Percentiles rank a stretch among this genome's conserved stretches.
These are phyloP conservation scores for Creolimax fragrantissima DNA, from an alignment of 78 protist species.

Conservation along the genomic window DNA sequence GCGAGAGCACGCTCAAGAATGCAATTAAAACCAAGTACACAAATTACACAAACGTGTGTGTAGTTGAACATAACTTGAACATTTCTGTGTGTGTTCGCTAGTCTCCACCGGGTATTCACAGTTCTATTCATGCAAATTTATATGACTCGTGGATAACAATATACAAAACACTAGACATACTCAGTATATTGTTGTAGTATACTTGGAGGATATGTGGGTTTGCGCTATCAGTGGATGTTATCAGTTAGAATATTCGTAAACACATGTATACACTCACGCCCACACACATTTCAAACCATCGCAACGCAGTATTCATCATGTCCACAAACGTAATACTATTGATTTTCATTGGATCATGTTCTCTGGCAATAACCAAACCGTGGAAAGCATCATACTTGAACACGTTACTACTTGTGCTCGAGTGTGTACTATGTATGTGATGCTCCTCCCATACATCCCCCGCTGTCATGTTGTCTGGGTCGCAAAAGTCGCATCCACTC, in stretches of 20 bases:
- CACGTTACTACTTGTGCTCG: not conserved
- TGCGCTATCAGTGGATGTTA: too few species aligned
- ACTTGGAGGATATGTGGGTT: too few species aligned
- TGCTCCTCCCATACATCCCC: not conserved
- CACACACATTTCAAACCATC: not conserved
- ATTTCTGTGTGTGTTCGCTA: too few species aligned
- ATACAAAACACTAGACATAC: too few species aligned
- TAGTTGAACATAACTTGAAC: too few species aligned
- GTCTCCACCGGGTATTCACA: too few species aligned
- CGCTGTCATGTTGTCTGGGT: not conserved
- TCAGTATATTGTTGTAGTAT: too few species aligned
- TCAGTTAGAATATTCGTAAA: too few species aligned
- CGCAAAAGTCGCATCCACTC: slow-evolving; percentile 11
- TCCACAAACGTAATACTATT: not conserved
- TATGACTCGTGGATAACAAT: too few species aligned
- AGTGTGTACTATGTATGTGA: not conserved
- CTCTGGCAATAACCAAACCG: not conserved
- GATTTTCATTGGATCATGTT: not conserved
- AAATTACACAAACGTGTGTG: too few species aligned
- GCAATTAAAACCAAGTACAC: too few species aligned
- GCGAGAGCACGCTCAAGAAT: not conserved
- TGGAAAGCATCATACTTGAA: slow-evolving; percentile 15
- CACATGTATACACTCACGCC: not conserved
- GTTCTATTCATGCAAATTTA: too few species aligned
- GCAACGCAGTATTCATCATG: not conserved